These are phyloP conservation scores for Friedmanniomyces simplex DNA, from an alignment of 495 filamentous ascomycete genomes.

Conservation along the genomic window DNA sequence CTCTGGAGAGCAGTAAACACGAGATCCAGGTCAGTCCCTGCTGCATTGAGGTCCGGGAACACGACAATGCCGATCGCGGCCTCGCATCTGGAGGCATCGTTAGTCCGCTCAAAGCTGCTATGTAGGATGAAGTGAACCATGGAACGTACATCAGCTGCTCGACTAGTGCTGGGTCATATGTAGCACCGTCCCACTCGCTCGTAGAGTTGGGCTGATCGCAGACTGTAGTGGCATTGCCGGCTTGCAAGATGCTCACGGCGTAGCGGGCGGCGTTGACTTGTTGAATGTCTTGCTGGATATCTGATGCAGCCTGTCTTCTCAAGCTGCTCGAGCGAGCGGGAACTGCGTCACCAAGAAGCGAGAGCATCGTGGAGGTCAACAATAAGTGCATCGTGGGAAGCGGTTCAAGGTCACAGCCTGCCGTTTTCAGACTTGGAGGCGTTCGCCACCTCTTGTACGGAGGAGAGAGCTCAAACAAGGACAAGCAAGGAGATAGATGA, in stretches of 20 bases:
- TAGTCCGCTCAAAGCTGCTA: neutral
- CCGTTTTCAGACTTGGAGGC: neutral
- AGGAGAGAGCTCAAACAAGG: neutral
- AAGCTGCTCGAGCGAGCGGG: neutral
- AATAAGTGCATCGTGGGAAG: no score
- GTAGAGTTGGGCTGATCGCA: neutral
- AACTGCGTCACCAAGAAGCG: neutral
- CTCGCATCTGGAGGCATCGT: neutral
- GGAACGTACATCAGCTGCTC: constrained; percentile 4
- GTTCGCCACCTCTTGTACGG: neutral
- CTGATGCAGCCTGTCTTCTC: neutral
- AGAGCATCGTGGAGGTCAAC: neutral
- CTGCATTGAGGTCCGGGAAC: constrained; percentile 3
- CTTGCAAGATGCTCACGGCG: neutral
- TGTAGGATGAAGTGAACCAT: neutral
- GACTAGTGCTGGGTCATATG: neutral
- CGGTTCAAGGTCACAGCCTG: no score
- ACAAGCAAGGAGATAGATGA: no score
- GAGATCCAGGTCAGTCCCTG: neutral
- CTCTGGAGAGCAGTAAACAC: neutral
- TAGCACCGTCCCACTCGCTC: neutral
- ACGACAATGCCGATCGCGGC: constrained; percentile 5
- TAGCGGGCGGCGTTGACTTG: constrained; percentile 4
- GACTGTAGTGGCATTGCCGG: neutral
- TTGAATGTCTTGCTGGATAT: neutral